Evolutionary conservation across 1,284 basidiomycete species (phyloP), one percentile per base, ranked within the genome.

Genomic region (Spongispora temasekensis): DNA sequence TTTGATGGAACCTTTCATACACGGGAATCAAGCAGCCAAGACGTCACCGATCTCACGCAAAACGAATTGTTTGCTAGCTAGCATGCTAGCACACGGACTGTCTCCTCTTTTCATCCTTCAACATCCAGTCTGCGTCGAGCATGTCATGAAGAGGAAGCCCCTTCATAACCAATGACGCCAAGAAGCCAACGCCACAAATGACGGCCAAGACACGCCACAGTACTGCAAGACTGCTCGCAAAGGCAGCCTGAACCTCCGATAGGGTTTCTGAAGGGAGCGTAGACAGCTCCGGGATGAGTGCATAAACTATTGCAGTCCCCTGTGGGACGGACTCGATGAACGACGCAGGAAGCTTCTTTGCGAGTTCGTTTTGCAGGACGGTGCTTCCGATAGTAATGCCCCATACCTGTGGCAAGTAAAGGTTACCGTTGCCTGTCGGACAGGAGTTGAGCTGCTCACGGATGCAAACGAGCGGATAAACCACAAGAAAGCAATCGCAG

Each of bases 401-500:
- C 67, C 67, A 69, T 7, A 69, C 64, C 68, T 68, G 2, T 1
- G 25, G 19, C 30, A 32, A 12, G 30, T 9, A 12, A 15, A 52
- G 30, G n/a, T 13, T 13, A 19, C 15, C n/a, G 9, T 21, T 30
- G 27, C 27, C 19, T 4, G 27, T 12, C 8, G 7, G 21, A 27
- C 21, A 57, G 30, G 50, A 17, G 27, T 23, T n/a, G 23, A 8
- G 32, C 5, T n/a, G 6, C 62, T 60, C 44, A 69, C 66, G 12
- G 63, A 48, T 1, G 67, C 68, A 53, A 73, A 68, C 28, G 64
- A 63, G 35, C 73, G 71, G 34, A 70, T 53, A 61, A 74, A 76
- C 61, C 62, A 68, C 63, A 68, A 64, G 60, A 67, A 68, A 5
- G 67, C 66, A 9, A 75, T 58, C 2, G 74, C 70, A 7, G 62